Base-by-base conservation (phyloP, 352 stramenopile genomes). In the Globisporangium paddicum region DNA sequence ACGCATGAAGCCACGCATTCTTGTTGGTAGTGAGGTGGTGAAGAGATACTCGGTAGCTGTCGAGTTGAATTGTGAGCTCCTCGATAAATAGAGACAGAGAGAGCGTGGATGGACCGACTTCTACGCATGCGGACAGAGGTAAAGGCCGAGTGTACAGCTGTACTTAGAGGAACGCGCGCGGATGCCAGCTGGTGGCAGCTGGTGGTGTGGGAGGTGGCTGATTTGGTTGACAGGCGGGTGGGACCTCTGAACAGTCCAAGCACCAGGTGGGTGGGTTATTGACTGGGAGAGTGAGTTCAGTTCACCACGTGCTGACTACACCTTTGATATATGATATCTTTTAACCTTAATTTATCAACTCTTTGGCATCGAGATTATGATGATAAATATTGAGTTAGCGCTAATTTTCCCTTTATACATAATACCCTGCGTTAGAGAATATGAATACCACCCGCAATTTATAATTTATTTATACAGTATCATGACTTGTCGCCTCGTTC, bases 1-100 rank as follows among this genome's bases (percentile, higher is more conserved):
- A 53, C 75, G 77, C 75, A 87, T 90, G 50, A 87, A 89, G 35
- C 58, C 72, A 61, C 75, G 77, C 81, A 90, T 90, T 14, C 50
- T 75, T 67, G 32, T 14, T 32, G 46, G 32, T 55, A 37, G 58
- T 47, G 58, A 18, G 21, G 9, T 8, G 10, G 4, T 41, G 32
- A 30, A 1, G 18, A 64, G 64, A 61, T 66, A 69, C 54, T 58
- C 45, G 56, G 51, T 16, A 61, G 67, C 61, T 52, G 51, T 44
- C 63, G 62, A 71, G 66, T 75, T 76, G 58, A 51, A 40, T 57
- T 80, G 63, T 82, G 73, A 62, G 57, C n/a, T n/a, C n/a, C n/a
- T n/a, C n/a, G n/a, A n/a, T n/a, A n/a, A n/a, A 38, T 2, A 16
- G n/a, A 19, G 16, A 44, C 28, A 32, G 9, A 48, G 37, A 57